Conservation (phyloP, 1,284 basidiomycete species). For the Lentinus polychrous region DNA sequence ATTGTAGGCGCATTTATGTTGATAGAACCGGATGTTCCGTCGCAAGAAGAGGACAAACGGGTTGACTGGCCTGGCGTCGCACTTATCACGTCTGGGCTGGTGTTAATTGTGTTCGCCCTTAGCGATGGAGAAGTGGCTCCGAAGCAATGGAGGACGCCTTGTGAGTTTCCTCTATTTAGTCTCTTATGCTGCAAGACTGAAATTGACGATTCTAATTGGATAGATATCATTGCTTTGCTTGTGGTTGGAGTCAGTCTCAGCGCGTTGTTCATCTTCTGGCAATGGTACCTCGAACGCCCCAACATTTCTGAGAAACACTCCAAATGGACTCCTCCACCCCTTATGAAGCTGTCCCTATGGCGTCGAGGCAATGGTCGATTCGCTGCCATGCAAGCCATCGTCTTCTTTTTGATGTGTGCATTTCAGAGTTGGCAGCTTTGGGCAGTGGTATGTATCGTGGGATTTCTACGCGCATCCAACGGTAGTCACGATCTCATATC, state of each 20-base stretch:
- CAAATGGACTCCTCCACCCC: constrained; percentile 42
- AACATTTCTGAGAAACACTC: constrained; percentile 9
- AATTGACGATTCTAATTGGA: no score
- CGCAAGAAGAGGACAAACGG: constrained; percentile 43
- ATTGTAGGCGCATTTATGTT: constrained; percentile 35
- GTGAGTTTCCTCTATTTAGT: constrained; percentile 38
- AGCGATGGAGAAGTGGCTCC: constrained; percentile 63
- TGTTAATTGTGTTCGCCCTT: constrained; percentile 42
- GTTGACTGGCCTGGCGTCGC: constrained; percentile 83
- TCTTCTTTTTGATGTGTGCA: constrained; percentile 56
- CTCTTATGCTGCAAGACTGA: no score
- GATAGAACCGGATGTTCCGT: constrained; percentile 38
- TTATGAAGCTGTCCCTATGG: constrained; percentile 62
- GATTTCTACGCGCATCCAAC: neutral
- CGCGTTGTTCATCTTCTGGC: constrained; percentile 57
- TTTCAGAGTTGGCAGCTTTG: constrained; percentile 51
- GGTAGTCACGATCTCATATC: neutral
- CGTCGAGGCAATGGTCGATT: constrained; percentile 50
- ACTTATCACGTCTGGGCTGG: constrained; percentile 68
- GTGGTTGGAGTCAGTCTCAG: constrained; percentile 54
- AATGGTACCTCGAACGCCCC: constrained; percentile 47
- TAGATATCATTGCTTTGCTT: constrained; percentile 51
- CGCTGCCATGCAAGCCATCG: constrained; percentile 54
- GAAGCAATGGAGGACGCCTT: constrained; percentile 61
- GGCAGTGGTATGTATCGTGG: constrained; percentile 33